Percentiles rank a stretch among this genome's conserved stretches.
phyloP scores from a whole-genome alignment of 2,329 filamentous ascomycete species.

The Purpureocillium lavendulum region DNA sequence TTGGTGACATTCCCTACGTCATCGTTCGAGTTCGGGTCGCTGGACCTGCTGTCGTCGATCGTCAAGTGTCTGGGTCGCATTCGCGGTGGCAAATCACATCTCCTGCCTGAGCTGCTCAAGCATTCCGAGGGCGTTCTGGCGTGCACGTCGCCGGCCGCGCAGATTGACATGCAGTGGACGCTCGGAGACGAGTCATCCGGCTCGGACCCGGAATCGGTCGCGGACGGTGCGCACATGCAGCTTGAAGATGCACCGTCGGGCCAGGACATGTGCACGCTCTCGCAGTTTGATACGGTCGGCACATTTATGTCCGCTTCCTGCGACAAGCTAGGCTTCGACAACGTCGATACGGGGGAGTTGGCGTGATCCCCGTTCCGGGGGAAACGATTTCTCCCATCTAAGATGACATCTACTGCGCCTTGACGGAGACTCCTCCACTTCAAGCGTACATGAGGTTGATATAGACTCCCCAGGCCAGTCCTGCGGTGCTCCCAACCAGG shows the following conservation, averaged over 20 bases:
- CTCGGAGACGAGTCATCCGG: neutral
- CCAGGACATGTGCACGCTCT: too few relatives aligned
- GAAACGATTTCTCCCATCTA: too few relatives aligned
- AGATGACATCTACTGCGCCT: too few relatives aligned
- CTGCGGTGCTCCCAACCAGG: constrained; percentile 4
- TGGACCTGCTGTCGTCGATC: constrained; percentile 18
- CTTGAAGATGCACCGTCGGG: too few relatives aligned
- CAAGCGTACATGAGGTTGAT: constrained; percentile 2
- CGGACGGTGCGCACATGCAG: too few relatives aligned
- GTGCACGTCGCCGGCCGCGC: neutral
- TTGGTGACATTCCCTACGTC: constrained; percentile 11
- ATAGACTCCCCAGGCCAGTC: constrained; percentile 4
- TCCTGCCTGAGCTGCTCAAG: constrained; percentile 17
- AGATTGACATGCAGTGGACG: neutral
- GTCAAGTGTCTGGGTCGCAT: constrained; percentile 15
- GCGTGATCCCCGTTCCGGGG: too few relatives aligned
- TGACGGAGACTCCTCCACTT: too few relatives aligned
- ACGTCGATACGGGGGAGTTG: too few relatives aligned
- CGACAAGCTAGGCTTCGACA: too few relatives aligned
- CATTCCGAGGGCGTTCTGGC: constrained; percentile 10
- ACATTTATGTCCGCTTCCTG: too few relatives aligned
- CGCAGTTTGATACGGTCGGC: too few relatives aligned
- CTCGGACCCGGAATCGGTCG: too few relatives aligned
- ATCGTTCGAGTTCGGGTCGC: constrained; percentile 17
- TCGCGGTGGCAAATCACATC: constrained; percentile 16